A percentile compares a stretch with the other conserved stretches of the same genome.
phyloP scores from a whole-genome alignment of 2,329 filamentous ascomycete genomes.

The Chaetothyriales sp. region DNA sequence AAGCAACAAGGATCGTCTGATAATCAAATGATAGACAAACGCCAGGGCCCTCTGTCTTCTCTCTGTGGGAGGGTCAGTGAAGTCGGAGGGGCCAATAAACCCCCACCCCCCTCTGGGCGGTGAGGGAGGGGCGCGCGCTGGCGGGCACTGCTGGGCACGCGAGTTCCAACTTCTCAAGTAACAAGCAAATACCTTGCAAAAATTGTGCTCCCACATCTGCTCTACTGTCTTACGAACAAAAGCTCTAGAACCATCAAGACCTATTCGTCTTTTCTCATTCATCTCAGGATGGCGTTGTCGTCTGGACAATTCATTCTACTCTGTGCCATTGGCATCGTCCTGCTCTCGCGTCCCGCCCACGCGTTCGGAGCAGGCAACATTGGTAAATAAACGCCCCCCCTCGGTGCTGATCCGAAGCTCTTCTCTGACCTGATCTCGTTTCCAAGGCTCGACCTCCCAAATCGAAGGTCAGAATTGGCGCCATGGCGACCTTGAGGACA shows the following conservation, averaged over 20 bases:
- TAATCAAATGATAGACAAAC: too few relatives aligned
- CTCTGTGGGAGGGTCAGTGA: too few relatives aligned
- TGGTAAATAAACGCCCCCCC: conserved; percentile 4
- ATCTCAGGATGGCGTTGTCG: conserved; percentile 13
- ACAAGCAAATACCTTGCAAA: background rate
- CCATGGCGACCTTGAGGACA: conserved; percentile 87
- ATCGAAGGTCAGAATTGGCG: conserved; percentile 79
- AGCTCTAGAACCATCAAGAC: too few relatives aligned
- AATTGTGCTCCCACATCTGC: background rate
- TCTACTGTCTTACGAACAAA: background rate
- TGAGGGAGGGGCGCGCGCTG: background rate
- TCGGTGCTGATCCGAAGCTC: too few relatives aligned
- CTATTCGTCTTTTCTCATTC: background rate
- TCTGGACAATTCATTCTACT: conserved; percentile 12
- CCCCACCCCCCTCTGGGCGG: too few relatives aligned
- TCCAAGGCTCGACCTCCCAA: conserved; percentile 51
- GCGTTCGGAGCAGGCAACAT: conserved; percentile 87
- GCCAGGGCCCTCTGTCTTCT: too few relatives aligned
- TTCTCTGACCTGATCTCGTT: background rate
- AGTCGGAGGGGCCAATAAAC: background rate
- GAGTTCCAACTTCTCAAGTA: background rate
- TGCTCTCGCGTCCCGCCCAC: conserved; percentile 51
- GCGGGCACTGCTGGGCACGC: too few relatives aligned
- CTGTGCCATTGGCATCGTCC: conserved; percentile 33
- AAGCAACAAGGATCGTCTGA: too few relatives aligned